Evolutionary conservation across 208 protist species (phyloP).

Genomic region (Acanthamoeba healyi): DNA sequence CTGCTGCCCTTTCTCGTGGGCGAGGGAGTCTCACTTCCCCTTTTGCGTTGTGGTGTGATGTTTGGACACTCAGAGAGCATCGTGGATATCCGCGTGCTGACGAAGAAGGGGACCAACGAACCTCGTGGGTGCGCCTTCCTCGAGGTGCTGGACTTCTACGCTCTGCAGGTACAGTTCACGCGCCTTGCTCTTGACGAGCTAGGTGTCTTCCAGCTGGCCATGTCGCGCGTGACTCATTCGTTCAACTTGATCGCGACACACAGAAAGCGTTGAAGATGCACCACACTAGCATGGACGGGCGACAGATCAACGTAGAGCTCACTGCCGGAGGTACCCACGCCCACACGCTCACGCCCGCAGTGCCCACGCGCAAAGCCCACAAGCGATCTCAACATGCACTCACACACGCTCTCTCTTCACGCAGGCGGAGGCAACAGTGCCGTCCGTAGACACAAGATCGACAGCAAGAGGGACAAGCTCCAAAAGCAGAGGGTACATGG

Average conservation of each 20-base stretch:
- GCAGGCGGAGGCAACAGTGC: slow-evolving; percentile 18
- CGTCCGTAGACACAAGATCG: not conserved
- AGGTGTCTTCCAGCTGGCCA: no score
- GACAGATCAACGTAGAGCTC: slow-evolving; percentile 63
- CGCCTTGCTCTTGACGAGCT: not conserved
- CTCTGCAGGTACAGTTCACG: slow-evolving; percentile 20
- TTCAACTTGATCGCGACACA: no score
- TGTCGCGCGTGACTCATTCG: no score
- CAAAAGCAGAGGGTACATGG: slow-evolving; percentile 12
- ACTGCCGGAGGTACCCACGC: slow-evolving; percentile 7
- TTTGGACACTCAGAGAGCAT: slow-evolving; percentile 63
- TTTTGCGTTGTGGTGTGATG: not conserved
- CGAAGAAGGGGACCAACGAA: slow-evolving; percentile 11
- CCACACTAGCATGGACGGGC: slow-evolving; percentile 33
- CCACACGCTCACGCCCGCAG: no score
- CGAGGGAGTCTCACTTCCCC: no score
- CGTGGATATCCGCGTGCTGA: slow-evolving; percentile 10
- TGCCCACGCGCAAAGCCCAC: no score
- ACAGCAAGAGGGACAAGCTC: not conserved
- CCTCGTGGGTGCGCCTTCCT: slow-evolving; percentile 53
- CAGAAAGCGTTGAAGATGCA: slow-evolving; percentile 70
- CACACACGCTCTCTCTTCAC: no score
- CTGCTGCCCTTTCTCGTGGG: no score
- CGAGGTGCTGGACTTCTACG: not conserved
- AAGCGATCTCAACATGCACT: no score